These are phyloP conservation scores for Colletotrichum zoysiae DNA, from an alignment of 2,329 filamentous ascomycete species.

Conservation along the genomic window DNA sequence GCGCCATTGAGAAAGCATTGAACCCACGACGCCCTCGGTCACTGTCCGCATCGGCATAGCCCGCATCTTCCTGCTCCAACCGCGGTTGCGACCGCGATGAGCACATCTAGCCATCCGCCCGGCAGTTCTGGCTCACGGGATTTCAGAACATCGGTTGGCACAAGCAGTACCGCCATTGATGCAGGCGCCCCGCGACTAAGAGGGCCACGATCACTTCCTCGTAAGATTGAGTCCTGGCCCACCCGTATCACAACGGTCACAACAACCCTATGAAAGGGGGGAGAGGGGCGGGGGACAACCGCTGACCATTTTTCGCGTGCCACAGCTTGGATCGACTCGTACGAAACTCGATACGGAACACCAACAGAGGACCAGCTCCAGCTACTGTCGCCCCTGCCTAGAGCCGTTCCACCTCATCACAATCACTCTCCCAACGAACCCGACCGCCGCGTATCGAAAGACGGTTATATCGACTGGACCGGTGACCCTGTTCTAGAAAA, in stretches of 20 bases:
- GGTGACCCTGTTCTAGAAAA: conserved; percentile 54
- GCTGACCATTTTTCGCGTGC: conserved; percentile 37
- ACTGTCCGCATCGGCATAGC: conserved; percentile 23
- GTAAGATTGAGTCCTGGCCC: conserved; percentile 42
- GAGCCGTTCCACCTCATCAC: conserved; percentile 56
- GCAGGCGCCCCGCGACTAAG: conserved; percentile 39
- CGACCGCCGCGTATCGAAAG: conserved; percentile 59
- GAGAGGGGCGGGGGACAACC: background rate
- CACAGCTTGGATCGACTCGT: conserved; percentile 64
- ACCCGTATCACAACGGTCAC: background rate
- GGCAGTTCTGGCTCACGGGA: conserved; percentile 43
- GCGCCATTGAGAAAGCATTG: conserved; percentile 34
- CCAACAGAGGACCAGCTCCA: conserved; percentile 55
- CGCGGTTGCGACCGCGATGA: conserved; percentile 39
- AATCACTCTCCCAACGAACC: conserved; percentile 57
- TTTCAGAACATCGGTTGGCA: conserved; percentile 40
- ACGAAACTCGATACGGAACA: conserved; percentile 56
- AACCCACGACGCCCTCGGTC: conserved; percentile 33
- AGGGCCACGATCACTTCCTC: conserved; percentile 47
- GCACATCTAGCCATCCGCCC: conserved; percentile 39
- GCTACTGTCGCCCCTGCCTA: conserved; percentile 55
- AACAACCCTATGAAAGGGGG: background rate
- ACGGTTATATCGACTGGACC: conserved; percentile 60
- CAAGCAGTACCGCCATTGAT: conserved; percentile 41
- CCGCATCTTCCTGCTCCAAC: conserved; percentile 18